Conservation (phyloP, 768 basidiomycete species). For the Leccinum fibrillosum region DNA sequence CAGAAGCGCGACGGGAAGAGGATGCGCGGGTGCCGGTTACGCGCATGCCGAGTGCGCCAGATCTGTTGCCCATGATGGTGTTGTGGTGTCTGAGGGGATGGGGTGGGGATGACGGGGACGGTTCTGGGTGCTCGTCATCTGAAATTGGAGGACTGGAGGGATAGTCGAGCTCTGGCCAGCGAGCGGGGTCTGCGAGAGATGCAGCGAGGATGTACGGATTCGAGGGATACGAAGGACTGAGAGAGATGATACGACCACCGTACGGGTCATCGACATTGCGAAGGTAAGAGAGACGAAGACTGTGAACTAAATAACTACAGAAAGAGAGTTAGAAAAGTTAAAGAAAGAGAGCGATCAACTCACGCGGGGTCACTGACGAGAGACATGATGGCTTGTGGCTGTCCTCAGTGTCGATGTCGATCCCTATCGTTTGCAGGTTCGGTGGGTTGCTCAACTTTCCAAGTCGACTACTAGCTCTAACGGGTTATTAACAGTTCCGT, state of each 20-base stretch:
- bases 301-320: constrained; percentile 75
- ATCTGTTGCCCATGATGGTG: constrained; percentile 78
- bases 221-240: constrained; percentile 70
- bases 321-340: too few relatives aligned
- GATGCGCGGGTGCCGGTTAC: constrained; percentile 63
- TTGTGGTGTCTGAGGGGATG: constrained; percentile 71
- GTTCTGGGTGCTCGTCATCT: constrained; percentile 58
- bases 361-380: constrained; percentile 65
- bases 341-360: constrained; percentile 6
- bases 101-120: constrained; percentile 32
- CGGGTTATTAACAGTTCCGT: constrained; percentile 43
- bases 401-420: constrained; percentile 8
- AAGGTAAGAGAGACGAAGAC: constrained; percentile 81
- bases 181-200: constrained; percentile 70
- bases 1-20: constrained; percentile 48
- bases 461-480: too few relatives aligned
- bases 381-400: constrained; percentile 40
- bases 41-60: constrained; percentile 74
- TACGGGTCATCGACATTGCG: constrained; percentile 87
- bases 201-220: constrained; percentile 84
- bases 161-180: constrained; percentile 81
- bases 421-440: constrained; percentile 55
- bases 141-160: constrained; percentile 71
- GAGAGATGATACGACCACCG: constrained; percentile 73
- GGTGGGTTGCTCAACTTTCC: constrained; percentile 36